Percentiles rank a stretch among this genome's conserved stretches.
phyloP scores from a whole-genome alignment of 1,139 yeast genomes.

The Lodderomyces theae region DNA sequence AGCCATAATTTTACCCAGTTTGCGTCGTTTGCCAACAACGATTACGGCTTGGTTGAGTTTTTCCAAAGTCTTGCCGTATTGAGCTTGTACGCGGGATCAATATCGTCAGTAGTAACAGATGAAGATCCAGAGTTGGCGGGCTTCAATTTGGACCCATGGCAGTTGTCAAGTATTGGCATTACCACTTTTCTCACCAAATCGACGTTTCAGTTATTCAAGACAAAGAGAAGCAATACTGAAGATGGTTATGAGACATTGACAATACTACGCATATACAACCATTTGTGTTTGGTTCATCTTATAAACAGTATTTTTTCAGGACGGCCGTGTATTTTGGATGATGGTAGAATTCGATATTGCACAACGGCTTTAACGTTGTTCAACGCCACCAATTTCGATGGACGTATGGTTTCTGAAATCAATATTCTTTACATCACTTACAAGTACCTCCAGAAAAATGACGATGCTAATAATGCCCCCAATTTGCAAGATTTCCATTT shows the following conservation, averaged over 20 bases:
- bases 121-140: conserved; percentile 16
- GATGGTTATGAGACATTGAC: conserved; percentile 29
- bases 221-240: conserved; percentile 10
- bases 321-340: conserved; percentile 71
- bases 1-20: conserved; percentile 33
- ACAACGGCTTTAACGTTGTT: conserved; percentile 59
- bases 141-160: conserved; percentile 57
- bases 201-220: conserved; percentile 30
- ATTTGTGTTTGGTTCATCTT: conserved; percentile 66
- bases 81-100: conserved; percentile 58
- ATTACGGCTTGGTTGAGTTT: conserved; percentile 50
- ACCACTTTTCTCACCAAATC: conserved; percentile 53
- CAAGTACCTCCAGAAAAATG: conserved; percentile 47
- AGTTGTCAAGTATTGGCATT: conserved; percentile 55
- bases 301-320: conserved; percentile 71
- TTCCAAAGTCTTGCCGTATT: conserved; percentile 63
- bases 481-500: conserved; percentile 20
- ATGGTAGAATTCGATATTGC: conserved; percentile 59
- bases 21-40: conserved; percentile 20
- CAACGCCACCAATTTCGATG: conserved; percentile 76
- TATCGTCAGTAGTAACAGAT: conserved; percentile 45
- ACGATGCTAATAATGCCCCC: background rate
- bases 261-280: conserved; percentile 66
- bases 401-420: conserved; percentile 79
- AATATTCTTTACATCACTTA: conserved; percentile 62